These are phyloP conservation scores for Calophaca sinica DNA, from an alignment of 306 rosid species.

Conservation along the genomic window DNA sequence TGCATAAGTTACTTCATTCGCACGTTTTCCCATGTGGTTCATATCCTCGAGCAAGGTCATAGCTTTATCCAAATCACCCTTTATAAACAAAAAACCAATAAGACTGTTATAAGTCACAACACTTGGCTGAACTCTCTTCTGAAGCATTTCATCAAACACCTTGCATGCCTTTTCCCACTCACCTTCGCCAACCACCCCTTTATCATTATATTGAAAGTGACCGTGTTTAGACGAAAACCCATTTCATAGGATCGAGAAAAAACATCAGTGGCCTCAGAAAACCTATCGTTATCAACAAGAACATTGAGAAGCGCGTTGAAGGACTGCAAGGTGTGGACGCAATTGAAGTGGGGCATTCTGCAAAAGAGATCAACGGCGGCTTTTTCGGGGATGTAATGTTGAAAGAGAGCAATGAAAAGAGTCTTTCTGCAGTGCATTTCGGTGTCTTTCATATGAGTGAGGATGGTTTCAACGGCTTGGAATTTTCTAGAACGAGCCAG, in stretches of 20 bases:
- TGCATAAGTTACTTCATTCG: constrained; percentile 78
- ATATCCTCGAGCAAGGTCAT: constrained; percentile 73
- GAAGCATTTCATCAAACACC: constrained; percentile 86
- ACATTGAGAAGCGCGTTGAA: constrained; percentile 71
- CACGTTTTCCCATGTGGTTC: constrained; percentile 63
- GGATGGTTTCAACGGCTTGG: constrained; percentile 65
- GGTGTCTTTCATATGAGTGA: constrained; percentile 53
- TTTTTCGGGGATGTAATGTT: constrained; percentile 69
- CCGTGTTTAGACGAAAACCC: constrained; percentile 79
- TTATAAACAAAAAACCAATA: constrained; percentile 70
- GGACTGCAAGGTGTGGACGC: constrained; percentile 69
- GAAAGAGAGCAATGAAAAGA: constrained; percentile 74
- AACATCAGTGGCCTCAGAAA: constrained; percentile 56
- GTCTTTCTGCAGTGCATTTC: constrained; percentile 66
- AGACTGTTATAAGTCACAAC: constrained; percentile 92
- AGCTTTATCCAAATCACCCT: constrained; percentile 76
- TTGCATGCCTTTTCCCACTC: constrained; percentile 70
- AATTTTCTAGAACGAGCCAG: constrained; percentile 78
- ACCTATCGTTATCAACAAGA: constrained; percentile 55
- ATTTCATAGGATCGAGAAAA: constrained; percentile 57
- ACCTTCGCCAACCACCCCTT: constrained; percentile 72
- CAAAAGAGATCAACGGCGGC: constrained; percentile 70
- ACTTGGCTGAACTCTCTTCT: constrained; percentile 70
- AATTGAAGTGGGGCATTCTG: constrained; percentile 66
- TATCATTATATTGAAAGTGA: constrained; percentile 73